Conservation (phyloP, 495 filamentous ascomycete species). For the Daldinia loculata region DNA sequence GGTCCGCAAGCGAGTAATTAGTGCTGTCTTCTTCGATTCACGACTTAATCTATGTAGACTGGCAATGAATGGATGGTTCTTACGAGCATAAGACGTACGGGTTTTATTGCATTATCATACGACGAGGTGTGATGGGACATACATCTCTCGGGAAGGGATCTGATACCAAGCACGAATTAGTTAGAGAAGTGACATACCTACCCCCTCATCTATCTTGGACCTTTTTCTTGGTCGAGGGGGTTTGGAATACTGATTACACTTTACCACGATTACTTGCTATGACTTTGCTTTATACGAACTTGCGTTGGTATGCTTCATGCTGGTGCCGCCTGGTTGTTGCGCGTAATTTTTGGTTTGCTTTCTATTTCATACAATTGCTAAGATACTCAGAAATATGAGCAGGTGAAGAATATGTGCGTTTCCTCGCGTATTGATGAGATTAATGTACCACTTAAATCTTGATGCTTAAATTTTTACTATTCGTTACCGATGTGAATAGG, state of each 20-base stretch:
- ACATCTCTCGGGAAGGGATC: conserved; percentile 37
- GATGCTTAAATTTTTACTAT: background rate
- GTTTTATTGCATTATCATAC: conserved; percentile 40
- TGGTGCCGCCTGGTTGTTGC: background rate
- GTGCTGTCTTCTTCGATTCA: conserved; percentile 23
- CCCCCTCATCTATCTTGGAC: conserved; percentile 17
- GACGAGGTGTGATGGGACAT: conserved; percentile 34
- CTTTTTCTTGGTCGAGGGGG: conserved; percentile 7
- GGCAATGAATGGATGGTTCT: conserved; percentile 22
- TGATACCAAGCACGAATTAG: conserved; percentile 34
- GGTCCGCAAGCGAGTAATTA: conserved; percentile 21
- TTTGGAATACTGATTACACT: conserved; percentile 10
- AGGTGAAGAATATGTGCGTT: background rate
- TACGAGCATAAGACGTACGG: conserved; percentile 39
- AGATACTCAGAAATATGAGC: background rate
- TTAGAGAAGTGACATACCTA: conserved; percentile 12
- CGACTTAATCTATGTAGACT: conserved; percentile 21
- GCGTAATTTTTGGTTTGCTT: background rate
- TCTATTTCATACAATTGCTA: background rate
- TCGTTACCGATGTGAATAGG: too few relatives aligned
- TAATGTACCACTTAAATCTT: background rate
- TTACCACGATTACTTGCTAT: background rate
- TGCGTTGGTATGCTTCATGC: background rate
- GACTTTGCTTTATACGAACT: background rate
- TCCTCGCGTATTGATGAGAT: background rate